These are phyloP conservation scores for Mycena sanguinolenta DNA, from an alignment of 768 basidiomycete genomes.

Conservation along the genomic window DNA sequence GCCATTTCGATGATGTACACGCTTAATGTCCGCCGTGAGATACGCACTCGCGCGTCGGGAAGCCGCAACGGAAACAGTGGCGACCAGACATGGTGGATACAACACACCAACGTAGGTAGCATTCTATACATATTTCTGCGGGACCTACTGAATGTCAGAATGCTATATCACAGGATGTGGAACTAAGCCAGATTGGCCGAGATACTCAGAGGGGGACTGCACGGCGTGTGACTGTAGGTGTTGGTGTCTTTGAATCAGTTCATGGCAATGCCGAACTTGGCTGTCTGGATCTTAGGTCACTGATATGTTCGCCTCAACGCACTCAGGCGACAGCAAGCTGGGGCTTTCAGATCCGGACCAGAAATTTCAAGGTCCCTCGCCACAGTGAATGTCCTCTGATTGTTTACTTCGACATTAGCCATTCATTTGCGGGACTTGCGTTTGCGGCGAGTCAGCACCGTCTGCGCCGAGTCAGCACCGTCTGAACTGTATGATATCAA, in stretches of 20 bases:
- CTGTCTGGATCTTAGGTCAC: background rate
- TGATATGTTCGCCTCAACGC: background rate
- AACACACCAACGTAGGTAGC: background rate
- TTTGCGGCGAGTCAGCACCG: too few relatives aligned
- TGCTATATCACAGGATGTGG: background rate
- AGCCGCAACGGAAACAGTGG: background rate
- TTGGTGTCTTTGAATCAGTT: background rate
- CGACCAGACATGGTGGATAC: too few relatives aligned
- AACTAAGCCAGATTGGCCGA: background rate
- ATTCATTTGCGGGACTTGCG: too few relatives aligned
- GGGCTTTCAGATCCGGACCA: background rate
- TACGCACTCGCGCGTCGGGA: background rate
- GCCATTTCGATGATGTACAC: constrained; percentile 17
- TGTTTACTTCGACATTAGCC: too few relatives aligned
- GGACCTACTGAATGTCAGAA: background rate
- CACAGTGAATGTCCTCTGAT: too few relatives aligned
- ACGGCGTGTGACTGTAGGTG: background rate
- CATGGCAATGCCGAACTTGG: background rate
- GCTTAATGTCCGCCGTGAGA: constrained; percentile 10
- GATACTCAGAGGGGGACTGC: background rate
- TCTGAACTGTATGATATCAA: too few relatives aligned
- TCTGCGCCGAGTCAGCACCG: too few relatives aligned
- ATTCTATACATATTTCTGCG: background rate
- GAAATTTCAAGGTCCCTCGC: background rate
- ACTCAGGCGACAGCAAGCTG: background rate